Evolutionary conservation across 768 basidiomycete genomes (phyloP).

Genomic region (Mycena rosella): DNA sequence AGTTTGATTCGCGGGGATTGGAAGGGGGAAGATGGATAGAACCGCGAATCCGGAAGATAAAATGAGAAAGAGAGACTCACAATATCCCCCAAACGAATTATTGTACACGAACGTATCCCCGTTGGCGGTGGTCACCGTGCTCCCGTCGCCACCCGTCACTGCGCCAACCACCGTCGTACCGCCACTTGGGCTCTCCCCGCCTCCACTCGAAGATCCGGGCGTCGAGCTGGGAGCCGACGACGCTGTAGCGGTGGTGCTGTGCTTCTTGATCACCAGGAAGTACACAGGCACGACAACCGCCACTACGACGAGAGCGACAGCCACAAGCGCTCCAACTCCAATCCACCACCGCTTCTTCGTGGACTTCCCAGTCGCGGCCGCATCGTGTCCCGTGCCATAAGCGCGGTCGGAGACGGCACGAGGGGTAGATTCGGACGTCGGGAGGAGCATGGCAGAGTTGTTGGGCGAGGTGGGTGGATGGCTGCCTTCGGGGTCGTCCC

Average conservation of each 20-base stretch:
- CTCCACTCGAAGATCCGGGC: conserved; percentile 14
- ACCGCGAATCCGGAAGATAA: too few species aligned
- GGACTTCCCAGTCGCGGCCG: neutral
- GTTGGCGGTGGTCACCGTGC: conserved; percentile 69
- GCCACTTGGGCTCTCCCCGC: neutral
- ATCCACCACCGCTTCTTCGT: neutral
- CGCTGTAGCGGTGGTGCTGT: conserved; percentile 25
- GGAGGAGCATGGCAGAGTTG: neutral
- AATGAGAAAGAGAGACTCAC: conserved; percentile 58
- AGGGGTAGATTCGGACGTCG: neutral
- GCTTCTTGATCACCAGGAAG: conserved; percentile 65
- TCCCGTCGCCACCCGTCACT: conserved; percentile 77
- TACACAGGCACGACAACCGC: conserved; percentile 69
- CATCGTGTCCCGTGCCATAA: neutral
- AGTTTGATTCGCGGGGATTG: too few species aligned
- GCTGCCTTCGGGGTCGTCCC: neutral
- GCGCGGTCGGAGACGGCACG: neutral
- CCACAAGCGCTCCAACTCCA: conserved; percentile 49
- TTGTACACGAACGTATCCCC: conserved; percentile 82
- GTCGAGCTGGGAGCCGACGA: neutral
- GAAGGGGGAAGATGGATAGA: too few species aligned
- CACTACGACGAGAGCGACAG: conserved; percentile 50
- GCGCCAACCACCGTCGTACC: conserved; percentile 35
- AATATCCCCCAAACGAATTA: conserved; percentile 82
- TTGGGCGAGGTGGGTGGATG: too few species aligned